Evolutionary conservation across 2,329 filamentous ascomycete species (phyloP).

Genomic region (Atkinsonella hypoxylon): DNA sequence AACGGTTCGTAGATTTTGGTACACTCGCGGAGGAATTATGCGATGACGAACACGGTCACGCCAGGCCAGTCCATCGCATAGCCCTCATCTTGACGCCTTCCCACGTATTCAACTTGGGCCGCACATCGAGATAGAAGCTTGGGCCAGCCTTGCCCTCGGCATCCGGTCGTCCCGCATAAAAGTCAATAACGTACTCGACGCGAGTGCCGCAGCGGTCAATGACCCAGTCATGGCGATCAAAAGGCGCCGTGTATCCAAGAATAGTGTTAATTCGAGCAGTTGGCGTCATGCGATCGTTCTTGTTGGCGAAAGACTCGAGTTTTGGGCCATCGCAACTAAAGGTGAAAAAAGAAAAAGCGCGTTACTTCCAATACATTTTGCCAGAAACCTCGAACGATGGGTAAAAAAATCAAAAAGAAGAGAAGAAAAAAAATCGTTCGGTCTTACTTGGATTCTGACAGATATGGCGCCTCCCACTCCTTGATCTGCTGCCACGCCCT

Average conservation of each 20-base stretch:
- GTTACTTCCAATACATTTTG: neutral
- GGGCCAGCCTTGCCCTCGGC: slow-evolving; percentile 25
- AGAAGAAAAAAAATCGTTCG: slow-evolving; percentile 4
- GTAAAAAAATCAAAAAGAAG: too few species aligned
- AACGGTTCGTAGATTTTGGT: slow-evolving; percentile 10
- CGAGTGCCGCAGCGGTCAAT: slow-evolving; percentile 78
- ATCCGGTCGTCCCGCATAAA: slow-evolving; percentile 63
- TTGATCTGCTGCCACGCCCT: slow-evolving; percentile 88
- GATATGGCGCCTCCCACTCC: slow-evolving; percentile 68
- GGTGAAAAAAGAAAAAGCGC: slow-evolving; percentile 1
- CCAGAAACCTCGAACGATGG: too few species aligned
- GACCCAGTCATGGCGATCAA: slow-evolving; percentile 96
- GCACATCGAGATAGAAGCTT: slow-evolving; percentile 56
- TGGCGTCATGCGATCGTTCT: slow-evolving; percentile 59
- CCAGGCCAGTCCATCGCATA: slow-evolving; percentile 36
- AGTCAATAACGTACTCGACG: slow-evolving; percentile 95
- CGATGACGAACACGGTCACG: slow-evolving; percentile 17
- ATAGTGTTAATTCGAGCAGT: slow-evolving; percentile 71
- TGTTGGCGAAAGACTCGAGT: slow-evolving; percentile 72
- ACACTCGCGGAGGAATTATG: neutral
- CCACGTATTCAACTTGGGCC: slow-evolving; percentile 56
- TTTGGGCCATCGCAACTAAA: slow-evolving; percentile 58
- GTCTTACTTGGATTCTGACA: slow-evolving; percentile 41
- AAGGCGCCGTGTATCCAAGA: slow-evolving; percentile 81
- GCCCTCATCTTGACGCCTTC: slow-evolving; percentile 58